phyloP scores from a whole-genome alignment of 768 basidiomycete species.

The Pleurotus citrinopileatus region DNA sequence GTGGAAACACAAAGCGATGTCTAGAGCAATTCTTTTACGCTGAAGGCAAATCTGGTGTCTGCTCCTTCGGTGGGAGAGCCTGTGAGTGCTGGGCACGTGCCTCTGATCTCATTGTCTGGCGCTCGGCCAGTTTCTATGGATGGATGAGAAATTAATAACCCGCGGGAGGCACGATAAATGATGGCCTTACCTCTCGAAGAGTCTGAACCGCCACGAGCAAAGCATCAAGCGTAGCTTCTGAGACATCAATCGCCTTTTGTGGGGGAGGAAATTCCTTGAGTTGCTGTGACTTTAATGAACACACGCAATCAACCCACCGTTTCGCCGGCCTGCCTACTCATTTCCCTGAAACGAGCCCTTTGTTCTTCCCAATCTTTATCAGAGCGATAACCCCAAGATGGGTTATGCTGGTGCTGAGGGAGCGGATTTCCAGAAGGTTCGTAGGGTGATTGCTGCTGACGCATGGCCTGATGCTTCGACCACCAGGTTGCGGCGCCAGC shows the following conservation, averaged over 20 bases:
- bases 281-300: background rate
- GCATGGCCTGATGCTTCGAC: background rate
- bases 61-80: background rate
- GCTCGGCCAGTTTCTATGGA: background rate
- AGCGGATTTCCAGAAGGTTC: background rate
- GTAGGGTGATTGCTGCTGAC: background rate
- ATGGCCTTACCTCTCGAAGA: background rate
- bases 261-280: background rate
- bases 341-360: slow-evolving; percentile 5
- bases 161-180: background rate
- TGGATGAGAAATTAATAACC: background rate
- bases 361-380: slow-evolving; percentile 2
- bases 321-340: slow-evolving; percentile 1
- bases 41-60: too few relatives aligned
- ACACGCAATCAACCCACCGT: background rate
- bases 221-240: slow-evolving; percentile 4
- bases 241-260: background rate
- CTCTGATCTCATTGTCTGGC: background rate
- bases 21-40: too few relatives aligned
- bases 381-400: background rate
- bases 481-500: slow-evolving; percentile 5
- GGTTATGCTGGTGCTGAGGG: background rate
- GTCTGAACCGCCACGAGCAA: slow-evolving; percentile 2
- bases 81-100: background rate
- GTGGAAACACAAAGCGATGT: background rate